Evolutionary conservation across 257 asterid species (phyloP).

Genomic region (Verbascum thapsus): DNA sequence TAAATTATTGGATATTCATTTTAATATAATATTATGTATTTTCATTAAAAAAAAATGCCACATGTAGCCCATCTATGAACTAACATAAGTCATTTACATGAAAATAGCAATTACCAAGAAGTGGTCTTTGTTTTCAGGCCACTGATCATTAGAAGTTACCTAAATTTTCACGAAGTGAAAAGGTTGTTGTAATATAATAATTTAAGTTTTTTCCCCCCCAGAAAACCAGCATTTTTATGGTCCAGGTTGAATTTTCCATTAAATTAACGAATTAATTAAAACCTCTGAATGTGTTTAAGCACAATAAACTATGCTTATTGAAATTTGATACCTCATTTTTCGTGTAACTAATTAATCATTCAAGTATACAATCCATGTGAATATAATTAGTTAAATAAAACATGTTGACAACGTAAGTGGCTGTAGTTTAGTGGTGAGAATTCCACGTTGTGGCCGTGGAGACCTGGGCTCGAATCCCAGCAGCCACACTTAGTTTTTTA

Average conservation of each 20-base stretch:
- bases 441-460: constrained; percentile 99
- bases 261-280: too few species aligned
- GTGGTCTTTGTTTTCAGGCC: constrained; percentile 19
- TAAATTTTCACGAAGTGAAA: constrained; percentile 30
- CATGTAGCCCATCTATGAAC: too few species aligned
- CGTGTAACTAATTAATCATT: neutral
- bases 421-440: constrained; percentile 98
- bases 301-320: constrained; percentile 4
- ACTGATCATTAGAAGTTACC: constrained; percentile 27
- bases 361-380: too few species aligned
- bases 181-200: neutral
- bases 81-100: too few species aligned
- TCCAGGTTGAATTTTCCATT: too few species aligned
- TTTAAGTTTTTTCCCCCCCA: neutral
- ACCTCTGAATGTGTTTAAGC: too few species aligned
- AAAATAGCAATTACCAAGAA: constrained; percentile 28
- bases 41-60: neutral
- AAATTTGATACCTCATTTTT: constrained; percentile 18
- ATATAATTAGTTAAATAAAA: too few species aligned
- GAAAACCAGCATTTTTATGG: constrained; percentile 25
- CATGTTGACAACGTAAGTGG: constrained; percentile 45
- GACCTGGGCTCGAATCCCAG: constrained; percentile 99
- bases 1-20: too few species aligned
- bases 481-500: constrained; percentile 68
- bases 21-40: too few species aligned